Percentiles rank a stretch among this genome's conserved stretches.
These are phyloP conservation scores for Monosporascus sp. DNA, from an alignment of 2,329 filamentous ascomycete species.

Conservation along the genomic window DNA sequence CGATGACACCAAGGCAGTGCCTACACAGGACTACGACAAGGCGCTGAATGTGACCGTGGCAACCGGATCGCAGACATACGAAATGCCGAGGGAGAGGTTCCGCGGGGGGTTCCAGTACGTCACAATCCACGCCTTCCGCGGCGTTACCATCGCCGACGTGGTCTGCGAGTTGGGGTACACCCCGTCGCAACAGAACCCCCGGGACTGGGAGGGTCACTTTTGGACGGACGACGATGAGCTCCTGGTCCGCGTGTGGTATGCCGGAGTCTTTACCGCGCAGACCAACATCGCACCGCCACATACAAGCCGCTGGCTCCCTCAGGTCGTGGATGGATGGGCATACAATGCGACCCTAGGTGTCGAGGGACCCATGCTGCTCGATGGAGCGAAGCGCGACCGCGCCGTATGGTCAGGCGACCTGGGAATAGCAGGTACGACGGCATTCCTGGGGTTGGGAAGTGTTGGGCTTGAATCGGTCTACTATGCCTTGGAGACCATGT, in stretches of 20 bases:
- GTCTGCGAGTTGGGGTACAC: conserved; percentile 25
- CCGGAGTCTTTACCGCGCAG: conserved; percentile 33
- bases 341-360: conserved; percentile 29
- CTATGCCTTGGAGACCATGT: conserved; percentile 39
- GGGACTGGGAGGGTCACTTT: conserved; percentile 40
- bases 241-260: conserved; percentile 43
- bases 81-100: conserved; percentile 26
- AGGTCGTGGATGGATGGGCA: conserved; percentile 36
- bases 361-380: conserved; percentile 31
- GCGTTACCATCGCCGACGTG: conserved; percentile 21
- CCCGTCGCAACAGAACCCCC: conserved; percentile 31
- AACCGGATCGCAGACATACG: conserved; percentile 2
- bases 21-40: conserved; percentile 18
- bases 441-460: conserved; percentile 46
- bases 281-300: conserved; percentile 25
- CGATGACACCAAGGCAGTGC: conserved; percentile 17
- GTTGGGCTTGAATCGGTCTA: conserved; percentile 38
- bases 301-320: conserved; percentile 25
- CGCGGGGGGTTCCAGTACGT: conserved; percentile 41
- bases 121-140: conserved; percentile 24
- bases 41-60: conserved; percentile 14
- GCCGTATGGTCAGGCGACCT: conserved; percentile 56
- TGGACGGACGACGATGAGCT: conserved; percentile 35
- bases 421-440: conserved; percentile 45
- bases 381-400: conserved; percentile 51